These are phyloP conservation scores for Coix lacrymajobi DNA, from an alignment of 176 grass and related monocot species.

Conservation along the genomic window DNA sequence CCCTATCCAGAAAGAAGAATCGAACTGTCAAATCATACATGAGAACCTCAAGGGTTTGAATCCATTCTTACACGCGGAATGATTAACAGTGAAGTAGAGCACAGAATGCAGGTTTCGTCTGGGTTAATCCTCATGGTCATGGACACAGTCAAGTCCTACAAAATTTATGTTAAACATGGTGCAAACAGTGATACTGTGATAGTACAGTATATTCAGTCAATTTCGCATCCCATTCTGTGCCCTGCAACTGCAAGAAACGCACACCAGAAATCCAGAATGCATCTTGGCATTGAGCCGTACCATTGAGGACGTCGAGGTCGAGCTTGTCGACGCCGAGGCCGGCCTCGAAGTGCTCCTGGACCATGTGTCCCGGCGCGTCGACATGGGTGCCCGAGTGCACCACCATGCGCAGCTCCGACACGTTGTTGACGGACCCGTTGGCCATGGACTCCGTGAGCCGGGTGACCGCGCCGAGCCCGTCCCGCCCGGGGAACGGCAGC, in stretches of 20 bases:
- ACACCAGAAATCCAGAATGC: background rate
- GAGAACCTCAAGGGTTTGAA: background rate
- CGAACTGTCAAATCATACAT: background rate
- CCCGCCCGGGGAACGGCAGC: constrained; percentile 40
- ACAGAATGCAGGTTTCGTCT: background rate
- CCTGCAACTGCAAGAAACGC: background rate
- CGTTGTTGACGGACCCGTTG: constrained; percentile 57
- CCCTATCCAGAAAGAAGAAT: constrained; percentile 41
- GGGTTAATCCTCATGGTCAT: background rate
- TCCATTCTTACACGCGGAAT: background rate
- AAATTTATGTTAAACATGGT: background rate
- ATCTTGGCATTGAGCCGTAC: constrained; percentile 3
- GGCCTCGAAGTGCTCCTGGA: constrained; percentile 52
- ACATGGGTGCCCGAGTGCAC: constrained; percentile 69
- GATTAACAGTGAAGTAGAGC: background rate
- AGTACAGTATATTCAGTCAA: background rate
- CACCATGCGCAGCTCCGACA: constrained; percentile 63
- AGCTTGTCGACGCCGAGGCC: constrained; percentile 71
- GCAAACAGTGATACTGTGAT: background rate
- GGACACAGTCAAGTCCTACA: background rate
- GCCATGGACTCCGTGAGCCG: constrained; percentile 60
- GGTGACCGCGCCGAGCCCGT: constrained; percentile 41
- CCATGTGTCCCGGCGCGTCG: constrained; percentile 62
- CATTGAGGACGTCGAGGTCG: constrained; percentile 75
- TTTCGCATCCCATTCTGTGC: background rate